Conservation (phyloP, 805 yeast genomes). For the Komagataella phaffii region DNA sequence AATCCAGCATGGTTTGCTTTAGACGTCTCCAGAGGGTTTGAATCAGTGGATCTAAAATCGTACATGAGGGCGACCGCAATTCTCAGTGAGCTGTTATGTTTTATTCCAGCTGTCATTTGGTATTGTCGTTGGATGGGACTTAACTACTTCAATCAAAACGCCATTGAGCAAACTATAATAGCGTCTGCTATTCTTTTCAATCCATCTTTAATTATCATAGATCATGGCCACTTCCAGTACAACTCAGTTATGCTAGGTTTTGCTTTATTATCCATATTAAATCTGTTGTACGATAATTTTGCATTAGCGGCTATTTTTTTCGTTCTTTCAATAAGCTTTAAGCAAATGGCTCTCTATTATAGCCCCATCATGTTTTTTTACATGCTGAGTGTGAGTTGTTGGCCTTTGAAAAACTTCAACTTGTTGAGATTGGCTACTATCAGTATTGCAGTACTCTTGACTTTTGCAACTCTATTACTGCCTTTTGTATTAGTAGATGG, state of each 20-base stretch:
- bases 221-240: conserved; percentile 96
- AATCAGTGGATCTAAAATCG: conserved; percentile 51
- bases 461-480: conserved; percentile 35
- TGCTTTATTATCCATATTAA: conserved; percentile 52
- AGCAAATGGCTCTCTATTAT: conserved; percentile 92
- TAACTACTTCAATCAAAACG: conserved; percentile 28
- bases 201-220: conserved; percentile 73
- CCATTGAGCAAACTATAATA: conserved; percentile 66
- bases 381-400: conserved; percentile 42
- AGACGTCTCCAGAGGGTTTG: conserved; percentile 64
- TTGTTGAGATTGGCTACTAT: conserved; percentile 47
- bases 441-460: conserved; percentile 44
- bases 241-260: conserved; percentile 92
- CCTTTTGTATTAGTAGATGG: conserved; percentile 48
- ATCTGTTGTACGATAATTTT: conserved; percentile 48
- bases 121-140: conserved; percentile 63
- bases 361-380: conserved; percentile 81
- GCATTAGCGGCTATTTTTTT: conserved; percentile 66
- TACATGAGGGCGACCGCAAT: conserved; percentile 78
- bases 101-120: conserved; percentile 69
- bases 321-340: conserved; percentile 67
- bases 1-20: conserved; percentile 68
- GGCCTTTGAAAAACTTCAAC: conserved; percentile 23
- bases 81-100: conserved; percentile 58
- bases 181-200: conserved; percentile 73